A percentile compares a stretch with the other conserved stretches of the same genome.
These are phyloP conservation scores for Ramichloridium luteum DNA, from an alignment of 2,329 filamentous ascomycete genomes.

Conservation along the genomic window DNA sequence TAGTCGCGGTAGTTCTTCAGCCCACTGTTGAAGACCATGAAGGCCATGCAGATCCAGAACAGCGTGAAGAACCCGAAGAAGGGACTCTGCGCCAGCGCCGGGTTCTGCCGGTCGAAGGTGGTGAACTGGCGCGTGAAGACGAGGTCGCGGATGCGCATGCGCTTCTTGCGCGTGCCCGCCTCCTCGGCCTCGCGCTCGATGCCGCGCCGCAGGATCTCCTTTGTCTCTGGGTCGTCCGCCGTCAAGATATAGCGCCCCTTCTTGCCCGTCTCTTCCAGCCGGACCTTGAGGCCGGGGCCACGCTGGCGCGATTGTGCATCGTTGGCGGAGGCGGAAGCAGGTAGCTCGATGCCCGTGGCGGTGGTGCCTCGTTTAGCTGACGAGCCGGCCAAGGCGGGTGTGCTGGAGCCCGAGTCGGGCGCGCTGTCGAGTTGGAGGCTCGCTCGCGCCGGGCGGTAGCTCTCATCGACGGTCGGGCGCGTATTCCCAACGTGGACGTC, in stretches of 20 bases:
- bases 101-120: constrained; percentile 62
- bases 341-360: no score
- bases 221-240: constrained; percentile 38
- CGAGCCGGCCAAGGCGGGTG: background rate
- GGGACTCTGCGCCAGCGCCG: constrained; percentile 49
- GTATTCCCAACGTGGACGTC: constrained; percentile 27
- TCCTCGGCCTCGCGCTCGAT: constrained; percentile 31
- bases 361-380: no score
- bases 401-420: constrained; percentile 3
- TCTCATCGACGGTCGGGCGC: constrained; percentile 18
- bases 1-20: constrained; percentile 56
- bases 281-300: constrained; percentile 34
- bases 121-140: constrained; percentile 62
- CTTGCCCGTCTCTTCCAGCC: constrained; percentile 34
- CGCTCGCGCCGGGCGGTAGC: constrained; percentile 9
- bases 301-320: no score
- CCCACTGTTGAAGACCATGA: constrained; percentile 55
- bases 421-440: constrained; percentile 8
- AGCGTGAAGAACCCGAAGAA: constrained; percentile 72
- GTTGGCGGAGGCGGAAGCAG: no score
- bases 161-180: constrained; percentile 19
- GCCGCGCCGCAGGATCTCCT: constrained; percentile 33
- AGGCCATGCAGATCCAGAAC: constrained; percentile 59
- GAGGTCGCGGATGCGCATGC: constrained; percentile 40
- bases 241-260: constrained; percentile 38